phyloP scores from a whole-genome alignment of 2,329 filamentous ascomycete genomes.

The Ascochyta fabae region DNA sequence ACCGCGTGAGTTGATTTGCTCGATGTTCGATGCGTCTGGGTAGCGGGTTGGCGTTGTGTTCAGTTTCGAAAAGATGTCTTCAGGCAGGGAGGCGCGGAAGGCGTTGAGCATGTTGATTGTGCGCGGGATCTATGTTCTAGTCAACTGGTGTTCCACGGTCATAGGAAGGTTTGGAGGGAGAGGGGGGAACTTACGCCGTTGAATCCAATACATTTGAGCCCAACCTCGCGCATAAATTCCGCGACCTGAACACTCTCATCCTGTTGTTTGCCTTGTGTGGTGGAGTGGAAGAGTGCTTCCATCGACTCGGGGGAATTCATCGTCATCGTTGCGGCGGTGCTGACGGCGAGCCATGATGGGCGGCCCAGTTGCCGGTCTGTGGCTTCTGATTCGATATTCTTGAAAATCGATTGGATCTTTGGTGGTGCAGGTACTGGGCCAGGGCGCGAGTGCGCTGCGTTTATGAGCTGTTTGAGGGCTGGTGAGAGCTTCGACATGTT shows the following conservation, averaged over 20 bases:
- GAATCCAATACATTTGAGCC: constrained; percentile 79
- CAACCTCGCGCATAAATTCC: constrained; percentile 77
- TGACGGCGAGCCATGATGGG: constrained; percentile 47
- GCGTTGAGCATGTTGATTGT: constrained; percentile 82
- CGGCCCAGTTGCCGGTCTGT: constrained; percentile 37
- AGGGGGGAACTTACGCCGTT: constrained; percentile 60
- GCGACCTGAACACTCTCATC: constrained; percentile 60
- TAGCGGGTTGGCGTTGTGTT: constrained; percentile 63
- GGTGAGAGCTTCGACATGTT: constrained; percentile 48
- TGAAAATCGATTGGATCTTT: constrained; percentile 40
- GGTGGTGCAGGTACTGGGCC: constrained; percentile 44
- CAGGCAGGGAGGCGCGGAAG: constrained; percentile 69
- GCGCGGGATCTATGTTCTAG: constrained; percentile 66
- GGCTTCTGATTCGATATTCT: constrained; percentile 42
- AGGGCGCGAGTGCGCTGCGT: constrained; percentile 44
- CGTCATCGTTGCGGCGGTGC: constrained; percentile 79
- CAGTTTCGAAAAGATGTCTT: constrained; percentile 61
- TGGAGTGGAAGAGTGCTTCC: constrained; percentile 63
- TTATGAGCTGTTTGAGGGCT: constrained; percentile 45
- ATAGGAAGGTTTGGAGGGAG: not conserved
- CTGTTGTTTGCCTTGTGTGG: constrained; percentile 28
- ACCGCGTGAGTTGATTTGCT: constrained; percentile 64
- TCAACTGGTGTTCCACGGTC: not conserved
- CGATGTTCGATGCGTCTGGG: constrained; percentile 57
- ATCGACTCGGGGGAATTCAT: constrained; percentile 84